Conservation (phyloP, 2,329 filamentous ascomycete species). For the Leptographium flavum region DNA sequence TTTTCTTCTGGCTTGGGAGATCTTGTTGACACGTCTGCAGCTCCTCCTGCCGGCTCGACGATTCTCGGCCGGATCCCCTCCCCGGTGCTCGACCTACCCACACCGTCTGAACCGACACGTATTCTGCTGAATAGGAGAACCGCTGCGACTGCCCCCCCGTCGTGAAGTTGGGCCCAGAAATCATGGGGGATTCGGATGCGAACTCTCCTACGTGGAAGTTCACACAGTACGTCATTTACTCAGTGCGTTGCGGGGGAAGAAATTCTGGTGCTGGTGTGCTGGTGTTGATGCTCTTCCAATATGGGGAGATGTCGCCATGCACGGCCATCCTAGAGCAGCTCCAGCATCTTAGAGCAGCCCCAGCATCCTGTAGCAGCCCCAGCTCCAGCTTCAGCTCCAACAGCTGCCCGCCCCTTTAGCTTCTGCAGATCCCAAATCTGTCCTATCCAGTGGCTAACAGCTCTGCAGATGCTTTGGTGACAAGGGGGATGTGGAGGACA, state of each 20-base stretch:
- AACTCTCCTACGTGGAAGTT: slow-evolving; percentile 98
- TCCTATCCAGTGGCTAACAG: background rate
- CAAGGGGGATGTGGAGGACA: slow-evolving; percentile 98
- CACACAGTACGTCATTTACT: slow-evolving; percentile 64
- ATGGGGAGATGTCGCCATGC: no score
- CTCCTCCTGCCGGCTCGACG: background rate
- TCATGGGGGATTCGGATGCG: slow-evolving; percentile 96
- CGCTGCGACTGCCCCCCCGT: background rate
- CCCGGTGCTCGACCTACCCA: background rate
- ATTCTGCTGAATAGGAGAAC: slow-evolving; percentile 1
- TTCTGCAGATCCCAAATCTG: no score
- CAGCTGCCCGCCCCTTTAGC: no score
- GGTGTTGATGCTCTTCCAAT: background rate
- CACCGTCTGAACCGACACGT: background rate
- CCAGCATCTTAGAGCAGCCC: no score
- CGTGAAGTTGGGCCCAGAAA: slow-evolving; percentile 14
- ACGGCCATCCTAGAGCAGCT: no score
- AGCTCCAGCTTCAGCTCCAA: background rate
- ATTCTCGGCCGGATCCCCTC: background rate
- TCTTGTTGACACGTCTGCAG: slow-evolving; percentile 1
- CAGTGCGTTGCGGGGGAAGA: slow-evolving; percentile 1
- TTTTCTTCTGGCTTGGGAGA: background rate
- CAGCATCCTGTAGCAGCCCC: no score
- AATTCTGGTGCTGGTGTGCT: background rate
- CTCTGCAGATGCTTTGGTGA: slow-evolving; percentile 83